These are phyloP conservation scores for Turnera subulata DNA, from an alignment of 345 rosid species.

Conservation along the genomic window DNA sequence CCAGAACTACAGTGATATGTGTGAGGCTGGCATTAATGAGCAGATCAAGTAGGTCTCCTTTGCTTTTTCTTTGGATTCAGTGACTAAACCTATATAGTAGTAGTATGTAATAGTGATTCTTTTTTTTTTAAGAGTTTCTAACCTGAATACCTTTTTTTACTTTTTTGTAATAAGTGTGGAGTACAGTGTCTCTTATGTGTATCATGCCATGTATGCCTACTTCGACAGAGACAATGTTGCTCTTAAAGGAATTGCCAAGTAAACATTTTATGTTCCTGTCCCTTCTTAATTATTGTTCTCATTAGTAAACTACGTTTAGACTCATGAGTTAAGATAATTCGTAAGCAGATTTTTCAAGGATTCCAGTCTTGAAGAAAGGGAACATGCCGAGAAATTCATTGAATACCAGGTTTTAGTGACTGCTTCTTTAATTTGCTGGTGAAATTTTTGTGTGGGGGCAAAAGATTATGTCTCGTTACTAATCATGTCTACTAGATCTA, in stretches of 20 bases:
- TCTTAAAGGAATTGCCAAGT: not conserved
- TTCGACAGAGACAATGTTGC: not conserved
- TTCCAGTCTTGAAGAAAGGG: not conserved
- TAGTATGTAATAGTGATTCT: not conserved
- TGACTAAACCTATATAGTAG: not conserved
- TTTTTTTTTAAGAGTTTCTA: not conserved
- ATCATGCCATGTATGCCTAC: conserved; percentile 1
- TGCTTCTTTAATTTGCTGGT: no score
- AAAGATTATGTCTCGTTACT: no score
- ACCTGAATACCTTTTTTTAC: not conserved
- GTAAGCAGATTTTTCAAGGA: conserved; percentile 4
- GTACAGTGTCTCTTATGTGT: not conserved
- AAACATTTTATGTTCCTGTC: not conserved
- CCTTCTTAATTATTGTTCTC: not conserved
- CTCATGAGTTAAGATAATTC: no score
- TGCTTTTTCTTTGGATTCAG: not conserved
- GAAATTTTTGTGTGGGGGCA: no score
- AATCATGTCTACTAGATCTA: no score
- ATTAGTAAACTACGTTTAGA: no score
- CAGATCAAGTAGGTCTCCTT: not conserved
- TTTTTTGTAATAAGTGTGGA: not conserved
- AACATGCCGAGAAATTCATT: not conserved
- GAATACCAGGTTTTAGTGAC: not conserved
- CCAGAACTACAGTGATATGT: not conserved
- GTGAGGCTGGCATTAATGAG: not conserved